Conservation (phyloP, 495 filamentous ascomycete species). For the Tirmania nivea region DNA sequence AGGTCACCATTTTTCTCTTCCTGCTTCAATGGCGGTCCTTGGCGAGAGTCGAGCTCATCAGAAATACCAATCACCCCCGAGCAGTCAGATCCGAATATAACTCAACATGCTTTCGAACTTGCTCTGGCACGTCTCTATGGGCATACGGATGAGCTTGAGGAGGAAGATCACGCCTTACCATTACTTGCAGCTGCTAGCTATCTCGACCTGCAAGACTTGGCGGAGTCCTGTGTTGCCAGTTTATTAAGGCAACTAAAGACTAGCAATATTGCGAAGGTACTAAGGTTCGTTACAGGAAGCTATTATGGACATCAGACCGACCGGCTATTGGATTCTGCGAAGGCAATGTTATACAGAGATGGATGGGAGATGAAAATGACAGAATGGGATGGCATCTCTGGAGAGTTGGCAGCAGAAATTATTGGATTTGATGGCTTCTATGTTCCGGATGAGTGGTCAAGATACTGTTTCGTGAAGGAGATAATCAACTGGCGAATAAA, state of each 20-base stretch:
- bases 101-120: conserved; percentile 33
- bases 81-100: conserved; percentile 34
- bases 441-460: conserved; percentile 34
- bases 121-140: conserved; percentile 37
- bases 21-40: conserved; percentile 33
- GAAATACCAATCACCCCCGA: conserved; percentile 37
- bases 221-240: conserved; percentile 32
- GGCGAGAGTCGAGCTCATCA: conserved; percentile 31
- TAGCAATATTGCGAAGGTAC: conserved; percentile 25
- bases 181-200: conserved; percentile 39
- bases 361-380: conserved; percentile 36
- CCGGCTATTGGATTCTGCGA: conserved; percentile 32
- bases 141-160: conserved; percentile 26
- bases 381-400: conserved; percentile 37
- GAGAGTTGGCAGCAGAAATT: conserved; percentile 34
- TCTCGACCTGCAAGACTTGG: conserved; percentile 37
- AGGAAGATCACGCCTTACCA: conserved; percentile 32
- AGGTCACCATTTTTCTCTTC: conserved; percentile 37
- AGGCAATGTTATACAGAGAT: conserved; percentile 38
- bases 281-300: conserved; percentile 34
- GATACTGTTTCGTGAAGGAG: conserved; percentile 34
- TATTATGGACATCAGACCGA: conserved; percentile 38
- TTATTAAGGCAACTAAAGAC: conserved; percentile 33
- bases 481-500: conserved; percentile 31
- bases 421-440: conserved; percentile 41